Conservation (phyloP, 352 stramenopile species). For the Phytophthora citricola region DNA sequence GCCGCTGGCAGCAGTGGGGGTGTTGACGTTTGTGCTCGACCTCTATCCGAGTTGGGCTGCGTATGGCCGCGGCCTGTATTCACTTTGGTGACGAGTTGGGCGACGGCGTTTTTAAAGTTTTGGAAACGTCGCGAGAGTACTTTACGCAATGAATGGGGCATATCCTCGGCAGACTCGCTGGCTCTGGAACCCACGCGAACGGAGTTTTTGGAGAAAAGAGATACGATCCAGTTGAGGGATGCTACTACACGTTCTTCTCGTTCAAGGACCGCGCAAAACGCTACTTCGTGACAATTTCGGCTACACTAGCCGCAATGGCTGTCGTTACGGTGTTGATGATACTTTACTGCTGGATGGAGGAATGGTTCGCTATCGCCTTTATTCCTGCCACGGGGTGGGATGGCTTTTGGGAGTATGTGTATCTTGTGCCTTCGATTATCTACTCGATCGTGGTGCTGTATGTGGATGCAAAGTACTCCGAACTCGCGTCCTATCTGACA, state of each 20-base stretch:
- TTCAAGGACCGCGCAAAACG: slow-evolving; percentile 79
- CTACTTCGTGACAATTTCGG: slow-evolving; percentile 74
- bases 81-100: slow-evolving; percentile 93
- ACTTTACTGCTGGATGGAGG: slow-evolving; percentile 81
- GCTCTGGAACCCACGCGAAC: slow-evolving; percentile 61
- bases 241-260: slow-evolving; percentile 85
- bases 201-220: slow-evolving; percentile 77
- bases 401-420: slow-evolving; percentile 73
- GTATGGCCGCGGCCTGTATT: slow-evolving; percentile 83
- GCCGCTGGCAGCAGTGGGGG: slow-evolving; percentile 86
- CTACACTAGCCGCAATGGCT: slow-evolving; percentile 73
- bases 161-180: slow-evolving; percentile 49
- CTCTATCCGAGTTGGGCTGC: slow-evolving; percentile 56
- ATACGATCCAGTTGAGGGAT: slow-evolving; percentile 84
- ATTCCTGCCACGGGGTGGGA: slow-evolving; percentile 69
- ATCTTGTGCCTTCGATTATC: slow-evolving; percentile 67
- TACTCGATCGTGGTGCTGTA: slow-evolving; percentile 83
- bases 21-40: slow-evolving; percentile 90
- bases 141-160: slow-evolving; percentile 88
- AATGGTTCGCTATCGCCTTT: slow-evolving; percentile 69
- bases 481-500: slow-evolving; percentile 93
- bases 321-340: slow-evolving; percentile 83
- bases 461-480: slow-evolving; percentile 89
- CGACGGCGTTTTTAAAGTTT: slow-evolving; percentile 90
- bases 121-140: slow-evolving; percentile 92